Conservation (phyloP, 495 filamentous ascomycete species). For the Amphirosellinia nigrospora region DNA sequence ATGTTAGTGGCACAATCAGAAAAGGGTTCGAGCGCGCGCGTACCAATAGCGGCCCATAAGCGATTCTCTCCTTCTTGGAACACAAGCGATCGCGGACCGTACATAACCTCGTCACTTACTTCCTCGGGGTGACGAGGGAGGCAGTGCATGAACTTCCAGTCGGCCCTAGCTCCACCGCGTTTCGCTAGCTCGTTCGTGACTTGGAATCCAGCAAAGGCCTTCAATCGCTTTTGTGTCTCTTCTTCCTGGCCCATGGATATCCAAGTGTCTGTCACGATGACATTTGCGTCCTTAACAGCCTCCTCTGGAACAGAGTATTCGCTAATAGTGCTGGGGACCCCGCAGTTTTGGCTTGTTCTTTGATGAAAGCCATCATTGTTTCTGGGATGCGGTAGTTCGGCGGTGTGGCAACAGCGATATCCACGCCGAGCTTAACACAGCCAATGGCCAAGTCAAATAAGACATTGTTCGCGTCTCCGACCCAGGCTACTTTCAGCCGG, state of each 20-base stretch:
- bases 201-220: slow-evolving; percentile 88
- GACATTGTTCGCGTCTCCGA: slow-evolving; percentile 97
- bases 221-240: slow-evolving; percentile 74
- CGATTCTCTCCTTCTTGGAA: slow-evolving; percentile 95
- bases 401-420: slow-evolving; percentile 86
- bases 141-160: slow-evolving; percentile 99
- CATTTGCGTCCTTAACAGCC: slow-evolving; percentile 85
- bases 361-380: slow-evolving; percentile 72
- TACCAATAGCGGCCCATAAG: slow-evolving; percentile 83
- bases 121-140: slow-evolving; percentile 93
- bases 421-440: slow-evolving; percentile 82
- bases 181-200: slow-evolving; percentile 82
- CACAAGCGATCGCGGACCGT: slow-evolving; percentile 78
- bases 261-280: slow-evolving; percentile 97
- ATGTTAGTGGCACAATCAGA: slow-evolving; percentile 26
- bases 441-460: slow-evolving; percentile 89
- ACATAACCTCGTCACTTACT: slow-evolving; percentile 93
- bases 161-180: slow-evolving; percentile 82
- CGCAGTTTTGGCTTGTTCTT: slow-evolving; percentile 61
- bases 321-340: slow-evolving; percentile 63
- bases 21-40: slow-evolving; percentile 30
- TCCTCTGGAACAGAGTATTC: slow-evolving; percentile 84
- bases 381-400: slow-evolving; percentile 78
- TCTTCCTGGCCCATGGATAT: slow-evolving; percentile 96
- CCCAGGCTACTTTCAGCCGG: slow-evolving; percentile 89